These are phyloP conservation scores for Saccharomyces jurei DNA, from an alignment of 805 yeast genomes.

Conservation along the genomic window DNA sequence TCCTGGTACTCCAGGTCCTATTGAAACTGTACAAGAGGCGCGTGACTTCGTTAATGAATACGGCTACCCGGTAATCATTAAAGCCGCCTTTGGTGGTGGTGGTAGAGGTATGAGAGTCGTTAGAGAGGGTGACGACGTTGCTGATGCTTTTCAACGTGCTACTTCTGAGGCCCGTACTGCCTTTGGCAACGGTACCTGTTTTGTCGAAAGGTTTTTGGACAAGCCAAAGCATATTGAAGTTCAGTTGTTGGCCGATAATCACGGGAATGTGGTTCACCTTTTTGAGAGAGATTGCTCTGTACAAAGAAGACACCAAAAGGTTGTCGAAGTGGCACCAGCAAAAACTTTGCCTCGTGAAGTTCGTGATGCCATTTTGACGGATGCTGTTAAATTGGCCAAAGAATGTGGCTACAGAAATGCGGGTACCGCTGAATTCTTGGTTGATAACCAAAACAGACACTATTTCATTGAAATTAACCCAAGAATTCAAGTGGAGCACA, in stretches of 20 bases:
- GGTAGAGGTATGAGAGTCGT: slow-evolving; percentile 99
- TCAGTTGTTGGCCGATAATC: slow-evolving; percentile 82
- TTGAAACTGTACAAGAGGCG: slow-evolving; percentile 70
- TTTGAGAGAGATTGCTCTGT: slow-evolving; percentile 97
- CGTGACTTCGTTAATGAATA: slow-evolving; percentile 63
- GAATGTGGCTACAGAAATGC: slow-evolving; percentile 87
- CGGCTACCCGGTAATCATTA: slow-evolving; percentile 92
- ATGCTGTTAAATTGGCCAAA: slow-evolving; percentile 85
- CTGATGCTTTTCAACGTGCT: slow-evolving; percentile 86
- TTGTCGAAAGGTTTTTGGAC: slow-evolving; percentile 87
- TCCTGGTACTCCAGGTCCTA: slow-evolving; percentile 96
- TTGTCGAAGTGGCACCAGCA: slow-evolving; percentile 96
- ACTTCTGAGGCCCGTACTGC: slow-evolving; percentile 86
- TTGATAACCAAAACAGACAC: slow-evolving; percentile 85
- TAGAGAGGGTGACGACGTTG: slow-evolving; percentile 84
- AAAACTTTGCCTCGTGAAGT: slow-evolving; percentile 71
- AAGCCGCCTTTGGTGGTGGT: slow-evolving; percentile 98
- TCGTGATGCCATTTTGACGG: slow-evolving; percentile 83
- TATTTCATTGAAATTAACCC: slow-evolving; percentile 97
- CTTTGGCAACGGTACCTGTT: slow-evolving; percentile 97
- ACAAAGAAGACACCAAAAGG: slow-evolving; percentile 97
- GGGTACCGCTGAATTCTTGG: slow-evolving; percentile 95
- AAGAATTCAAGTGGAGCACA: slow-evolving; percentile 94
- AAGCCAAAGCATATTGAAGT: slow-evolving; percentile 96
- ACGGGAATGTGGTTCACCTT: slow-evolving; percentile 88